Base-by-base conservation (phyloP, 2,329 filamentous ascomycete species). In the Talaromyces funiculosus region DNA sequence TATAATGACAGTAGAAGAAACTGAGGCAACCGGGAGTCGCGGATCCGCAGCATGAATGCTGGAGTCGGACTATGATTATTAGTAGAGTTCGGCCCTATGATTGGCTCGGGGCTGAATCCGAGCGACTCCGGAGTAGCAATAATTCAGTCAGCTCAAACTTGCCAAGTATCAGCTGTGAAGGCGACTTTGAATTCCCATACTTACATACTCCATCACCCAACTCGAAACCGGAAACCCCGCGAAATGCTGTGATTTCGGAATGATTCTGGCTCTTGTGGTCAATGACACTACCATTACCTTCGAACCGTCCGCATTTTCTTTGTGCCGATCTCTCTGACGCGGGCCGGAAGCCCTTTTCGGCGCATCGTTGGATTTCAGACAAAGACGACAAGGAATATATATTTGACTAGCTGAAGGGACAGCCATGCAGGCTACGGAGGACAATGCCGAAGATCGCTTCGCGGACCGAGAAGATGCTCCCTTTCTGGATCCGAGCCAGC, bases 391-490 rank as follows among this genome's bases (percentile, higher is more conserved):
- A 33, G 38, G 33, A 8, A 18, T 49, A 49, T 49, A 49, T 49
- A 49, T 2, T 4, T 8, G 6, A 4, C 12, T 9, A 47, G 43
- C 18, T 8, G 47, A 10, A 33, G 47, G 26, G 43, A 20, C 16
- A 26, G 43, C n/a, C 14, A 61, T 61, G 60, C 55, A 58, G 35
- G n/a, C 29, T 18, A 12, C 33, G 20, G 8, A 24, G 24, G n/a
- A 53, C n/a, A 57, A 53, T 33, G 10, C 8, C 47, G 60, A 58
- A 58, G 63, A 62, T 56, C 62, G 69, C 40, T 65, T 64, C 62
- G 69, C 71, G 62, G 72, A 75, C 57, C 59, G 60, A 40, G 65
- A 66, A 61, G 64, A 66, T 64, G 72, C 64, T 10, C 73, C 72
- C 20, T 75, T 75, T 54, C 58, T 66, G 12, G 26, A 45, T 29